Percentiles rank a stretch among this genome's conserved stretches.
phyloP scores from a whole-genome alignment of 164 flowering plant species.

The Brasenia schreberi region DNA sequence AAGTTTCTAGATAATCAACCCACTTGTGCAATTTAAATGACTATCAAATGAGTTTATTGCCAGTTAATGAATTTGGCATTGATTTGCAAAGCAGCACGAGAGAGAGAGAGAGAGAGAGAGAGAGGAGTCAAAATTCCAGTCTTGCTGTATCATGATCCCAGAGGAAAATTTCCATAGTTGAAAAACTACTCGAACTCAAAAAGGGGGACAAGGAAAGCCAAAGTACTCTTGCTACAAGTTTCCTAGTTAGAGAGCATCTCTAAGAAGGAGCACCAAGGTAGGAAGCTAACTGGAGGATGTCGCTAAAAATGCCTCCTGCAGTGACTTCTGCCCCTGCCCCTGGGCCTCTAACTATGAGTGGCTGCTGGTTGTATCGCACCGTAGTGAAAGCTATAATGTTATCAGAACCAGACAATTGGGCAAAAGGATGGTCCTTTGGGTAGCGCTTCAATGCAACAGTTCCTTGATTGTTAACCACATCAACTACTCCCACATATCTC shows the following conservation, averaged over 20 bases:
- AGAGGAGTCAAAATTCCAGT: too few species aligned
- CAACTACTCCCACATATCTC: slow-evolving; percentile 96
- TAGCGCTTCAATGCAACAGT: slow-evolving; percentile 57
- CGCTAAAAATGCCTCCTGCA: slow-evolving; percentile 94
- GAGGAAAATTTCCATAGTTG: background rate
- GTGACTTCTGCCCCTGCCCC: slow-evolving; percentile 98
- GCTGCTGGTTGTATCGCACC: slow-evolving; percentile 72
- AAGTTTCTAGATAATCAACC: too few species aligned
- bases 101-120: too few species aligned
- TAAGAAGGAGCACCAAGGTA: slow-evolving; percentile 97
- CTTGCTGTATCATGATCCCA: background rate
- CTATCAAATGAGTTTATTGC: too few species aligned
- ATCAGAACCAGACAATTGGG: slow-evolving; percentile 91
- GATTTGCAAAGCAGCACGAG: too few species aligned
- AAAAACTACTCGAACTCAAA: background rate
- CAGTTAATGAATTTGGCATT: too few species aligned
- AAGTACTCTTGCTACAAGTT: background rate
- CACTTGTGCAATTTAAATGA: too few species aligned
- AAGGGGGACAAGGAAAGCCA: background rate
- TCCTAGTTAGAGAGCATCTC: background rate
- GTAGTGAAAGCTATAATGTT: slow-evolving; percentile 95
- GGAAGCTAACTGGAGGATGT: slow-evolving; percentile 77
- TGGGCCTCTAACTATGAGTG: slow-evolving; percentile 85
- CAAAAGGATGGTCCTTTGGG: slow-evolving; percentile 85
- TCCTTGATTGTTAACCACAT: slow-evolving; percentile 52